Base-by-base conservation (phyloP, 2,329 filamentous ascomycete genomes). In the Drechmeria coniospora region DNA sequence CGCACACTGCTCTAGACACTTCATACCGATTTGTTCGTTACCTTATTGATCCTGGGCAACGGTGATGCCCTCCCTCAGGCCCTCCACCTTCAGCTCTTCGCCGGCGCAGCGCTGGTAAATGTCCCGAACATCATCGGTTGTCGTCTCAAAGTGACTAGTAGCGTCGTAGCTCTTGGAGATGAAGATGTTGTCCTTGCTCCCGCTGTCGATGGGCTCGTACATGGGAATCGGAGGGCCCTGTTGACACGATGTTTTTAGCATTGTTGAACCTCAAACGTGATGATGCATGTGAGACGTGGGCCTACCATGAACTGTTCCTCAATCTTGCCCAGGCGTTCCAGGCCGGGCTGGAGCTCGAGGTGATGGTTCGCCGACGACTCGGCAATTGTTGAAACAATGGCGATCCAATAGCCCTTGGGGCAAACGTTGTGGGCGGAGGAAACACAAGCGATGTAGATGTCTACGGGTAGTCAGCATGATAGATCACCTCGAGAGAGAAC, bases 121-220 rank as follows among this genome's bases (percentile, higher is more conserved):
- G 52, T 95, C 82, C 61, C 77, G 79, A 49, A 98, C 86, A 55
- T 98, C 87, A 53, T 94, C 90, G 60, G 67, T 70, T 25, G 63
- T 68, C 20, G 83, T 94, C 71, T 98, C 90, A 48, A 98, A 98
- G 66, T 98, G 90, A 54, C 81, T 92, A 38, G 81, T 92, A 29
- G 92, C 83, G 49, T 98, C 92, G 59, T 98, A 98, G 63, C 83
- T 93, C 74, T 92, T 94, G 47, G 84, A 93, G 52, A 98, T 84
- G 63, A 84, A 98, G 54, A 98, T 78, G 57, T 86, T 86, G 63
- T 94, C 86, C 43, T 75, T 79, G 42, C 62, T 65, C 37, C 90
- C 90, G 47, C 77, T 71, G 47, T 82, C 79, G 26, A 87, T 54
- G 14, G 90, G 92, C 59, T 92, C 84, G 56, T 94, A 95, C 35